Base-by-base conservation (phyloP, 2,329 filamentous ascomycete genomes). In the Chrysoporthe cubensis region DNA sequence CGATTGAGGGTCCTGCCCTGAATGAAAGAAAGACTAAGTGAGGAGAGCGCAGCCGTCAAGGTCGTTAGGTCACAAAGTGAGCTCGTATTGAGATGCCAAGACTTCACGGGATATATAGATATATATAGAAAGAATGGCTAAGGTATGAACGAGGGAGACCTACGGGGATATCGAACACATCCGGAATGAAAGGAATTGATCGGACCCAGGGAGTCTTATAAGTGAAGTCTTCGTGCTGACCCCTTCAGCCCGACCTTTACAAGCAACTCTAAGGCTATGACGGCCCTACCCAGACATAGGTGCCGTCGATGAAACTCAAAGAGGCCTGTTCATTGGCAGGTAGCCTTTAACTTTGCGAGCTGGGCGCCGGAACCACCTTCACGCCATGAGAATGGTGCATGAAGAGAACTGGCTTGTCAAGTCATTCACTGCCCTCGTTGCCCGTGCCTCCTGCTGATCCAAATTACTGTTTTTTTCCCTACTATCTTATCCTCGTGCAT, bases 251-350 rank as follows among this genome's bases (percentile, higher is more conserved):
- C 18, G 18, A 18, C 34, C 4, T 37, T 11, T n/a, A 37, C 14
- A 14, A 14, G 54, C 14, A 14, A 40, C 6, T 21, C 54, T 26
- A 14, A 14, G 37, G 9, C 26, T 16, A 14, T 62, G 65, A 9
- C 59, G 50, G 57, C 44, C 42, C 61, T 11, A 48, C 16, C 59
- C 48, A 58, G 62, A 62, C 46, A 48, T 34, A 52, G 40, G 48
- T 7, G 40, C 52, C n/a, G 65, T 63, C 65, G 65, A 66, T 66
- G 65, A 66, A 66, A 66, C 65, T 8, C 59, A 3, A 50, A n/a
- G 16, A n/a, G n/a, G 18, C 32, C 42, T 32, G 4, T 56, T 32
- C 18, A 48, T 40, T 57, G 34, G 16, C 7, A 40, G 4, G 14
- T 18, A 14, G n/a, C 3, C 16, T n/a, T 57, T n/a, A 16, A 37